Evolutionary conservation across 2,329 filamentous ascomycete species (phyloP), one percentile per base, ranked within the genome.

Genomic region (Metarhizium rileyi): DNA sequence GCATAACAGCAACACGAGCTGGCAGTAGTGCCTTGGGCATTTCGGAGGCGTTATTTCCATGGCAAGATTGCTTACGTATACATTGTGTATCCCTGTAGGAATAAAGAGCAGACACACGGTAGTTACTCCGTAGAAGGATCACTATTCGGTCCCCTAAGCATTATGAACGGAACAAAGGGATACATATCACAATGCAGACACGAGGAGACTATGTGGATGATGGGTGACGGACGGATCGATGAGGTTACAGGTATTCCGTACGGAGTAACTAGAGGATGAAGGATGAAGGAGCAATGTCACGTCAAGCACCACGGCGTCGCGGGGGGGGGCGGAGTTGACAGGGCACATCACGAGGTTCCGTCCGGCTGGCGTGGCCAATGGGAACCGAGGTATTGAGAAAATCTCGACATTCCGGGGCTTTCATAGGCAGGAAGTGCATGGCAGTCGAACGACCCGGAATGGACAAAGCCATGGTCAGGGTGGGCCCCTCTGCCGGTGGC

Each of bases 41-140:
- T 38, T 6, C 3, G 38, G 9, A 42, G 38, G 12, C 44, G 36
- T 14, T 42, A 10, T 26, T 41, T 20, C 20, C 3, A 14, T 44
- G n/a, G 30, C 30, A 41, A 22, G n/a, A n/a, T n/a, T n/a, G n/a
- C 10, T 18, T 36, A 22, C 35, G 28, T 45, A 48, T 45, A 35
- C 42, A 18, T 20, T 47, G 28, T 44, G 50, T 49, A 51, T 42
- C 46, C 42, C 23, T 45, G 41, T 47, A 47, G 30, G 36, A 44
- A 10, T 14, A 33, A 33, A 33, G 30, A 33, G 30, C 30, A 33
- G 10, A 33, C 10, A 33, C 12, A n/a, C n/a, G n/a, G n/a, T n/a
- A n/a, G n/a, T 12, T 14, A 36, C 5, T 36, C 8, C 8, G 33
- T n/a, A 36, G n/a, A 6, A 42, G 38, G 3, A 42, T 42, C 6